Evolutionary conservation across 148 eudicot species (phyloP).

Genomic region (Rhododendron mucronatum): DNA sequence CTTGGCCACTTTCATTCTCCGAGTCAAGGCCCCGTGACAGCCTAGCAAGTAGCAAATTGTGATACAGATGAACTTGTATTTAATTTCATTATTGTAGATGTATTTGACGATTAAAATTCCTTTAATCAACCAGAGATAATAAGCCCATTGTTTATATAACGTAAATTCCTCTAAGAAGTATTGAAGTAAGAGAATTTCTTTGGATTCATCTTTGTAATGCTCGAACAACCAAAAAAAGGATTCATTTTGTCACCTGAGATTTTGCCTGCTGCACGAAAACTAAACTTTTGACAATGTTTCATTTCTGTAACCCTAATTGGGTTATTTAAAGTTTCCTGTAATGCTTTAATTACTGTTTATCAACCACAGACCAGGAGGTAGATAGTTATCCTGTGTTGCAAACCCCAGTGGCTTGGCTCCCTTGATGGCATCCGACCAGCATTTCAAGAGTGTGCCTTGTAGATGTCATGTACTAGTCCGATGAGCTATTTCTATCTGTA

Average conservation of each 20-base stretch:
- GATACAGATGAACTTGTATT: neutral
- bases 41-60: neutral
- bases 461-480: neutral
- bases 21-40: neutral
- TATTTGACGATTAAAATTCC: neutral
- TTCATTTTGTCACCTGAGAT: neutral
- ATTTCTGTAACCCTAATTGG: neutral
- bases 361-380: neutral
- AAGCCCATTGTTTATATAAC: neutral
- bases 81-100: neutral
- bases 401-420: neutral
- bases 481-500: neutral
- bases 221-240: neutral
- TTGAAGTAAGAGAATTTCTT: neutral
- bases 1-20: neutral
- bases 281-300: neutral
- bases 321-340: neutral
- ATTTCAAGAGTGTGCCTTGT: neutral
- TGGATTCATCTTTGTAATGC: neutral
- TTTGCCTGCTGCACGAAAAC: neutral
- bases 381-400: neutral
- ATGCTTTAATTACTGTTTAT: neutral
- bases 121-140: neutral
- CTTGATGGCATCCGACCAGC: neutral
- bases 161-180: neutral